phyloP scores from a whole-genome alignment of 1,284 basidiomycete species.

The Quambalaria eucalypti region DNA sequence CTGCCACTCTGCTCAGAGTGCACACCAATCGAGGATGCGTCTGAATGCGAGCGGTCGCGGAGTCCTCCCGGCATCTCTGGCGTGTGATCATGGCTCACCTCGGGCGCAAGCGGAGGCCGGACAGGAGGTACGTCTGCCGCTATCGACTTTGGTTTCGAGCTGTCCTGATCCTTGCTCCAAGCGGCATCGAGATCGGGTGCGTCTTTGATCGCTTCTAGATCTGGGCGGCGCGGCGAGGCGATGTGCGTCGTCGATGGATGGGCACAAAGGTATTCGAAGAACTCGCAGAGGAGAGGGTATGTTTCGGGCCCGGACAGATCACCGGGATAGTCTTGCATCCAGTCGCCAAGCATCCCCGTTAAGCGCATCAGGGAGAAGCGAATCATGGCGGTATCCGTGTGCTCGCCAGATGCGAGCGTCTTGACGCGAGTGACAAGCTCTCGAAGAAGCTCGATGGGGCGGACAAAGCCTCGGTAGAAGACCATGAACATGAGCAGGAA shows the following conservation, averaged over 20 bases:
- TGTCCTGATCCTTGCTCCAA: constrained; percentile 33
- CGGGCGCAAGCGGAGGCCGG: neutral
- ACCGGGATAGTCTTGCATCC: constrained; percentile 40
- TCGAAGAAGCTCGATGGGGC: constrained; percentile 27
- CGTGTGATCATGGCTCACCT: no score
- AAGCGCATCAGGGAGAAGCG: constrained; percentile 32
- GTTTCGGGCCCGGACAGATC: constrained; percentile 33
- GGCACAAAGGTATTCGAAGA: constrained; percentile 20
- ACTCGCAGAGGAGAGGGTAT: constrained; percentile 18
- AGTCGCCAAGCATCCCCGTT: constrained; percentile 33
- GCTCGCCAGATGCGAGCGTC: constrained; percentile 21
- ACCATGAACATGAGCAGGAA: constrained; percentile 39
- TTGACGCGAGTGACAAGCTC: constrained; percentile 33
- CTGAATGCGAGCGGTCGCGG: neutral
- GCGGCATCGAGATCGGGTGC: constrained; percentile 30
- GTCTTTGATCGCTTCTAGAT: constrained; percentile 17
- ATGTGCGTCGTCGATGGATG: constrained; percentile 26
- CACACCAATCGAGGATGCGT: neutral
- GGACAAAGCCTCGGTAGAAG: constrained; percentile 37
- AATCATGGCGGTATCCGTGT: constrained; percentile 23
- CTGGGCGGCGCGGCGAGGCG: constrained; percentile 16
- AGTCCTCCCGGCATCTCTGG: neutral
- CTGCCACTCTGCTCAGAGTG: neutral
- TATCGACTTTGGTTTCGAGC: constrained; percentile 14
- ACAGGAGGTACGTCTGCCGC: constrained; percentile 15